Evolutionary conservation across 2,329 filamentous ascomycete species (phyloP), one percentile per base, ranked within the genome.

Genomic region (Verticillium longisporum): DNA sequence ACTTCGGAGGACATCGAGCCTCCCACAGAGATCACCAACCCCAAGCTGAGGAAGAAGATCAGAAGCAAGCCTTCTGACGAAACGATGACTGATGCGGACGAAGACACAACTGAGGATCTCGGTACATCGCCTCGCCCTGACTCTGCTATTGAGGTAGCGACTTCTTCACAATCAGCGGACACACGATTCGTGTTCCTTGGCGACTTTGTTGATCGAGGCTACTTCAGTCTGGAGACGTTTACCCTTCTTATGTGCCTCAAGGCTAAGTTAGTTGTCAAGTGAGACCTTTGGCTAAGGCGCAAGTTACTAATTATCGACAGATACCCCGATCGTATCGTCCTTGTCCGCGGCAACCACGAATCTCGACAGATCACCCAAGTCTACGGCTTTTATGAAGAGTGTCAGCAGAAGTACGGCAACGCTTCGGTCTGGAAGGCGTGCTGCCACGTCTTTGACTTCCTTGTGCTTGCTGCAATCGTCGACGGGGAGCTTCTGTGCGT

Each of bases 341-440:
- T 99, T 10, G 97, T 99, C 67, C 91, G 95, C 67, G 95, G 95
- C 65, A 99, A 99, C 76, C 95, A 99, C 78, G 95, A 99, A 77
- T 97, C 92, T 32, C 88, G 95, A 65, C 95, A 96, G 70, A 96
- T 99, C 65, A 99, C 95, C 9, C 95, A 99, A 72, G 97, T 96
- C 26, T 99, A 99, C 74, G 95, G 95, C 60, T 99, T 99, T 77
- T 99, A 99, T 76, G 97, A 96, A 63, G 95, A 99, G 75, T 99
- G 95, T 75, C 92, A 92, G 61, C 90, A 95, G 70, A 99, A 99
- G 77, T 99, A 99, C 74, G 95, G 95, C 71, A 98, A 97, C 72
- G 92, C 95, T 13, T 97, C 96, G 57, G 95, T 99, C n/a, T 99
- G 95, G 95, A 96, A 99, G 76, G 95, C 97, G 62, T 99, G 97